Conservation (phyloP, 2,329 filamentous ascomycete genomes). For the Alternaria gansuensis region DNA sequence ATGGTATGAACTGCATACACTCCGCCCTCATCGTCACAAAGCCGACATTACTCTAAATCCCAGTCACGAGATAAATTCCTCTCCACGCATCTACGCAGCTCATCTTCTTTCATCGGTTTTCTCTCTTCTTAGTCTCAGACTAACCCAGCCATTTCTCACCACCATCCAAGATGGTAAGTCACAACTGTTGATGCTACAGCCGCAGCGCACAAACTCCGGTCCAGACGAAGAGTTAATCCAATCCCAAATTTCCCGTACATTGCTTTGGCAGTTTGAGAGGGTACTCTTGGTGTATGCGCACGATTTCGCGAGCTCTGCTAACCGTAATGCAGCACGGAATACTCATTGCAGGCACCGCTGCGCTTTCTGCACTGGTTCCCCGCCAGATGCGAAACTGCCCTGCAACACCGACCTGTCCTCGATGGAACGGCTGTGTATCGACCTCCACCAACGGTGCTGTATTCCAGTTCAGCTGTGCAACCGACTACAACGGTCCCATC, state of each 20-base stretch:
- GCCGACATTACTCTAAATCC: neutral
- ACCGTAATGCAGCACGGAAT: constrained; percentile 8
- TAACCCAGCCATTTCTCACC: neutral
- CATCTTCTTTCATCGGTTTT: neutral
- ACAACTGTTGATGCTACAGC: neutral
- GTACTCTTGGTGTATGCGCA: neutral
- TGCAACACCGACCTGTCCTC: constrained; percentile 18
- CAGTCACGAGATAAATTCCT: neutral
- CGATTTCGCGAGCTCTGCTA: neutral
- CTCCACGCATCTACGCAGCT: neutral
- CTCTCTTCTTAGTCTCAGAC: neutral
- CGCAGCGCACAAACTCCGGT: neutral
- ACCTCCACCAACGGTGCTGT: constrained; percentile 20
- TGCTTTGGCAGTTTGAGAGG: neutral
- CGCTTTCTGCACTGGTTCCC: neutral
- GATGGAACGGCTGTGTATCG: constrained; percentile 19
- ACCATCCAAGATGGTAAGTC: constrained; percentile 10
- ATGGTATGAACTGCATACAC: constrained; percentile 7
- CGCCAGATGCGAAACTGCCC: constrained; percentile 13
- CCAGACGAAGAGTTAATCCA: neutral
- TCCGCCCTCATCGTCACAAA: neutral
- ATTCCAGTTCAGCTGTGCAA: constrained; percentile 22
- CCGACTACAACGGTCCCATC: constrained; percentile 20
- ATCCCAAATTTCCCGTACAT: neutral
- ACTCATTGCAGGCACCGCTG: constrained; percentile 4